These are phyloP conservation scores for Tylopilus sp. DNA, from an alignment of 768 basidiomycete genomes.

Conservation along the genomic window DNA sequence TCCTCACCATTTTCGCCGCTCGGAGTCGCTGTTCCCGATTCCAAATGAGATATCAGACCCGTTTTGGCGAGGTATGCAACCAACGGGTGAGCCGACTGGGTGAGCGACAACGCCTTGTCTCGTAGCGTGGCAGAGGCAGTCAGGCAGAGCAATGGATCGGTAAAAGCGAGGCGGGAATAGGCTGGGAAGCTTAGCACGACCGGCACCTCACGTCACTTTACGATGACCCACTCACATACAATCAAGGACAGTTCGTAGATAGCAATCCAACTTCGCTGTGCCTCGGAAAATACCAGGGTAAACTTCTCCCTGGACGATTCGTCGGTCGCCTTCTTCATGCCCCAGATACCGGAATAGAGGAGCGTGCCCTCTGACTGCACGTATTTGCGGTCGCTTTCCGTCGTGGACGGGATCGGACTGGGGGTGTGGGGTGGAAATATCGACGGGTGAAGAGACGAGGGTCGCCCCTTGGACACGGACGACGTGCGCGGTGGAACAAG, in stretches of 20 bases:
- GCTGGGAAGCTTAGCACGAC: slow-evolving; percentile 40
- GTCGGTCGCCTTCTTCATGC: slow-evolving; percentile 44
- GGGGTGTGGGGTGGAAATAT: slow-evolving; percentile 84
- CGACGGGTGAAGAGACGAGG: slow-evolving; percentile 47
- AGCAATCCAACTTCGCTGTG: slow-evolving; percentile 67
- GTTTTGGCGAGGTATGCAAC: slow-evolving; percentile 21
- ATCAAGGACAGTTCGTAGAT: slow-evolving; percentile 75
- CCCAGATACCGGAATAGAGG: slow-evolving; percentile 73
- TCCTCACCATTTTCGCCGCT: slow-evolving; percentile 20
- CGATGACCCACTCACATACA: slow-evolving; percentile 57
- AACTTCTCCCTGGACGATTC: slow-evolving; percentile 53
- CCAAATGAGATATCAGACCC: slow-evolving; percentile 15
- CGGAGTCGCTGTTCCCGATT: background rate
- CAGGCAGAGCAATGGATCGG: slow-evolving; percentile 77
- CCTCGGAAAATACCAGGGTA: slow-evolving; percentile 60
- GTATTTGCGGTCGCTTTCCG: slow-evolving; percentile 73
- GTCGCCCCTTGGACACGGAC: slow-evolving; percentile 38
- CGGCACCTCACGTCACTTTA: background rate
- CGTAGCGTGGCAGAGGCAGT: slow-evolving; percentile 87
- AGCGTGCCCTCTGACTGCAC: slow-evolving; percentile 73
- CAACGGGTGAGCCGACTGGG: slow-evolving; percentile 36
- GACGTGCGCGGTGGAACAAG: slow-evolving; percentile 54
- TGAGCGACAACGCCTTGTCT: slow-evolving; percentile 61
- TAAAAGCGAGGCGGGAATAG: slow-evolving; percentile 64
- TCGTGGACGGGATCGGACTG: slow-evolving; percentile 73